These are phyloP conservation scores for Raffaelea albimanens DNA, from an alignment of 2,329 filamentous ascomycete species.

Conservation along the genomic window DNA sequence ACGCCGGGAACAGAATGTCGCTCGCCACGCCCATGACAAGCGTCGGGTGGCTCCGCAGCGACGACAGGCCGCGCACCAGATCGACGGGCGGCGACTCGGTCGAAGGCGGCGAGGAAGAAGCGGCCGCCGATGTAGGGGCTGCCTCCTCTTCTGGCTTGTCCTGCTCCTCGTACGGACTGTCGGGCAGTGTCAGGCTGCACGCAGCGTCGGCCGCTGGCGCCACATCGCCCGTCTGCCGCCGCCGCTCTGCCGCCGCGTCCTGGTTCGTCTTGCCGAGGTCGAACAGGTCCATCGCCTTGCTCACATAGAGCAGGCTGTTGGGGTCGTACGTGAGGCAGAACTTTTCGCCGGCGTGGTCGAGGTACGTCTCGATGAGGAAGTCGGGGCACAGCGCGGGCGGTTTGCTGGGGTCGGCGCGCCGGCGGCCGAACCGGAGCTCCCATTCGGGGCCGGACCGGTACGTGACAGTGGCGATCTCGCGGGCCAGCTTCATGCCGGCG, in stretches of 20 bases:
- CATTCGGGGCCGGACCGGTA: constrained; percentile 95
- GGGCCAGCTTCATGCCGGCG: constrained; percentile 92
- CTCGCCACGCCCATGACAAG: constrained; percentile 90
- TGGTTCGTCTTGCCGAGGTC: constrained; percentile 73
- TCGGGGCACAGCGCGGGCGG: constrained; percentile 93
- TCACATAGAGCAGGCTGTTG: constrained; percentile 91
- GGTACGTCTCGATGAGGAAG: constrained; percentile 94
- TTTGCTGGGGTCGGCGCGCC: constrained; percentile 74
- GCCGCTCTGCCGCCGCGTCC: constrained; percentile 37
- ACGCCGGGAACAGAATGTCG: constrained; percentile 93
- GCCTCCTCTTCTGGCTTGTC: constrained; percentile 27
- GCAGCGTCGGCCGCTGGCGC: constrained; percentile 20
- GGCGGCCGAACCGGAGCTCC: constrained; percentile 87
- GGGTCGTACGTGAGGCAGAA: constrained; percentile 95
- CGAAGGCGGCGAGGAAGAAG: constrained; percentile 16
- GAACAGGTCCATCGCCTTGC: constrained; percentile 98
- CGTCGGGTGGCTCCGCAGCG: constrained; percentile 66
- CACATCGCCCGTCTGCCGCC: constrained; percentile 19
- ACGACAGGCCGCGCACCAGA: constrained; percentile 63
- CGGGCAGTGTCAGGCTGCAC: constrained; percentile 77
- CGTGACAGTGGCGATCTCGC: constrained; percentile 95
- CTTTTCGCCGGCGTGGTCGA: constrained; percentile 96
- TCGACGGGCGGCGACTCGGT: constrained; percentile 59
- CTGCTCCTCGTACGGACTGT: constrained; percentile 79
- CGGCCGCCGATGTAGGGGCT: constrained; percentile 10